Conservation (phyloP, 768 basidiomycete species). For the Grammothele lineata region DNA sequence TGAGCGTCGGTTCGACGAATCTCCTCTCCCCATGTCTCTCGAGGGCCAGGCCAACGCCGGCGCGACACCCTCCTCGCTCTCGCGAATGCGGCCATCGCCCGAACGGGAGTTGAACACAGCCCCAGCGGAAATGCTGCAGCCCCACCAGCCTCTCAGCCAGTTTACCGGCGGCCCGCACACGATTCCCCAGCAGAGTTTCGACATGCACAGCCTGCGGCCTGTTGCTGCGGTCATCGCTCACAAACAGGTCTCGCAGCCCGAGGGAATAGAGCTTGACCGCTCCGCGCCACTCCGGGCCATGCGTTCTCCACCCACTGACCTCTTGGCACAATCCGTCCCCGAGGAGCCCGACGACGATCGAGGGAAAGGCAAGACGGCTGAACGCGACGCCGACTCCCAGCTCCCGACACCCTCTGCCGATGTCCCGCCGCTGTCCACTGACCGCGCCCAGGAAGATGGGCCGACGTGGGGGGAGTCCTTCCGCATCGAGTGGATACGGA, state of each 20-base stretch:
- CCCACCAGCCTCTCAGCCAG: slow-evolving; percentile 29
- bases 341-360: slow-evolving; percentile 22
- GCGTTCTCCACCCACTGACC: slow-evolving; percentile 12
- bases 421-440: not conserved
- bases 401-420: no score
- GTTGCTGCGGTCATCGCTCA: slow-evolving; percentile 9
- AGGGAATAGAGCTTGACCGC: slow-evolving; percentile 36
- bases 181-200: slow-evolving; percentile 11
- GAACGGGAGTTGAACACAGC: slow-evolving; percentile 33
- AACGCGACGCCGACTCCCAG: not conserved
- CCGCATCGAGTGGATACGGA: slow-evolving; percentile 78
- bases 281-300: slow-evolving; percentile 36
- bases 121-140: slow-evolving; percentile 46
- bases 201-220: slow-evolving; percentile 2
- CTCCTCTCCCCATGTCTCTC: slow-evolving; percentile 32
- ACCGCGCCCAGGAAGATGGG: slow-evolving; percentile 19
- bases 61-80: slow-evolving; percentile 22
- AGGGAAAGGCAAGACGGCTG: slow-evolving; percentile 9
- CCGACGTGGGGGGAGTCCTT: slow-evolving; percentile 73
- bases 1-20: slow-evolving; percentile 39
- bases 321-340: slow-evolving; percentile 14
- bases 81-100: not conserved
- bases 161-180: slow-evolving; percentile 28
- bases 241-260: slow-evolving; percentile 4
- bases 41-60: slow-evolving; percentile 7